Percentiles rank a stretch among this genome's conserved stretches.
Conservation (phyloP, 2,329 filamentous ascomycete genomes). For the Ophiocordyceps australis region DNA sequence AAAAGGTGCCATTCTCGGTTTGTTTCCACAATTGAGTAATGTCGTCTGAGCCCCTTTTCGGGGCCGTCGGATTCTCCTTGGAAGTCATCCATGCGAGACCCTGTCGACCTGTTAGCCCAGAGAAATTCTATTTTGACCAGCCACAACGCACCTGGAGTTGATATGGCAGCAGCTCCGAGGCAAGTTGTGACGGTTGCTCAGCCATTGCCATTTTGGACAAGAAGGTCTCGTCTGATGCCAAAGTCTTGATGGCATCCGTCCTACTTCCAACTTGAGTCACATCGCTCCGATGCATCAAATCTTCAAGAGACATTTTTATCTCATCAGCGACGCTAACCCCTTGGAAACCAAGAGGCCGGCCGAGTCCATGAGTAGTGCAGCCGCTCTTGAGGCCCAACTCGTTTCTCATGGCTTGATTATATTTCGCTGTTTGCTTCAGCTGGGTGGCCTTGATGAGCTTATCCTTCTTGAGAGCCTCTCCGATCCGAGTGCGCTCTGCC, state of each 20-base stretch:
- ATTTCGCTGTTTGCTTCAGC: constrained; percentile 31
- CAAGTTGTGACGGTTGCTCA: constrained; percentile 44
- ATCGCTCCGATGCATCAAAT: constrained; percentile 48
- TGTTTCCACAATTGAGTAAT: constrained; percentile 63
- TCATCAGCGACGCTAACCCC: constrained; percentile 8
- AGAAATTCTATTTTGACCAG: background rate
- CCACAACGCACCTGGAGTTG: constrained; percentile 38
- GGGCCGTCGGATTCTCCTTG: constrained; percentile 54
- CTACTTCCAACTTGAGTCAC: constrained; percentile 48
- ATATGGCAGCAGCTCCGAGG: constrained; percentile 57
- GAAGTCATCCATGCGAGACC: constrained; percentile 67
- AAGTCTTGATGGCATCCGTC: constrained; percentile 46
- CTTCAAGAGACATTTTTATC: constrained; percentile 32
- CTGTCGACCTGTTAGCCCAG: constrained; percentile 21
- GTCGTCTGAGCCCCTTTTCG: constrained; percentile 36
- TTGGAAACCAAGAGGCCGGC: too few relatives aligned
- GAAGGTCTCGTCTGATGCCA: constrained; percentile 53
- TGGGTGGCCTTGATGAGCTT: constrained; percentile 42
- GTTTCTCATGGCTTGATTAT: constrained; percentile 33
- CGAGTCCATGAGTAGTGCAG: constrained; percentile 18
- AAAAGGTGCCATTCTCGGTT: constrained; percentile 26
- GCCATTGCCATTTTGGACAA: constrained; percentile 57
- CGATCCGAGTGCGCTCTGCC: constrained; percentile 31
- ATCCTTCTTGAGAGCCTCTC: constrained; percentile 42
- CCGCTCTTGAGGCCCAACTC: constrained; percentile 19